Evolutionary conservation across 305 asterid species (phyloP), one percentile per base, ranked within the genome.

Genomic region (Rubia occidens): DNA sequence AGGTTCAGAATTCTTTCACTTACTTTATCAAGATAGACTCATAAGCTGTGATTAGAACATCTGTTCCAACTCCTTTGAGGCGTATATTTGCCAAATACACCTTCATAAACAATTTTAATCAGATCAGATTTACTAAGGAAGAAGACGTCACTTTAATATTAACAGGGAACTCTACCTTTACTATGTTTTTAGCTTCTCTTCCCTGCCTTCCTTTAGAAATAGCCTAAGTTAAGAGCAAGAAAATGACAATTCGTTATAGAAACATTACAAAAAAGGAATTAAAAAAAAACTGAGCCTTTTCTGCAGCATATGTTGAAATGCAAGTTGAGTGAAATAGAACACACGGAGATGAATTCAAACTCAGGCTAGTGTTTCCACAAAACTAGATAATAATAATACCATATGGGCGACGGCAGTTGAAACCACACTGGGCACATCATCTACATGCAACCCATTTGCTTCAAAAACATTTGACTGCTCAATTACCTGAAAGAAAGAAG

Each of bases 181-280:
- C 89, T 40, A 79, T 61, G 78, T 92, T 88, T 60, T 85, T 89
- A 13, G 96, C 98, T 77, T 89, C 95, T 80, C 98, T 88, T 60
- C 96, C 96, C 70, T 92, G 98, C 69, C 91, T 88, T 74, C 95
- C 96, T 83, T 92, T 92, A 29, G 96, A 84, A 74, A 92, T 73
- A 49, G 82, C 90, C 98, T 92, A 26, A 26, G 29, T 26, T 26
- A 26, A 26, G 72, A 43, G 42, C 68, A 47, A 55, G 18, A 49
- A 40, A 43, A 74, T 11, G 67, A 39, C 53, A 2, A 59, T 18
- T 71, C 24, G 51, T 58, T 66, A 64, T 8, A 55, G n/a, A 45
- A 42, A 17, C 39, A 54, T 11, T n/a, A 18, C 42, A 21, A 42
- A 10, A 13, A 15, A 63, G 2, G 1, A 20, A 15, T 26, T 26